A percentile compares a stretch with the other conserved stretches of the same genome.
Conservation (phyloP, 306 rosid genomes). For the Lagenaria siceraria region DNA sequence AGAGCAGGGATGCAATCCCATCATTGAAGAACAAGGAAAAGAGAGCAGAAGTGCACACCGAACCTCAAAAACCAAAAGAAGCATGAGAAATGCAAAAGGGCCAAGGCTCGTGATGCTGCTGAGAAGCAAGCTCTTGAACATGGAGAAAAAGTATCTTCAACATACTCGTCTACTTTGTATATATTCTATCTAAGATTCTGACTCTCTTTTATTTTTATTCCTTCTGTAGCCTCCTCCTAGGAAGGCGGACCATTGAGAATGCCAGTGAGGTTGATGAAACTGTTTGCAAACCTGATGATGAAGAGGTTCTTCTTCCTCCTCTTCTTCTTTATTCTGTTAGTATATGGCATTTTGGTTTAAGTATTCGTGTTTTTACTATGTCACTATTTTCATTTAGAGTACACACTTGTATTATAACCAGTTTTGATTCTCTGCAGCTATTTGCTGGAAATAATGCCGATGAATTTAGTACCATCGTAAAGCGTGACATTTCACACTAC, state of each 20-base stretch:
- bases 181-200: no score
- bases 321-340: not conserved
- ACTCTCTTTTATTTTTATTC: not conserved
- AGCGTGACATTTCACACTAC: constrained; percentile 37
- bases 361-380: no score
- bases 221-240: constrained; percentile 45
- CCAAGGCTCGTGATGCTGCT: no score
- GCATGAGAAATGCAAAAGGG: no score
- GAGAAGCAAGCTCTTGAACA: no score
- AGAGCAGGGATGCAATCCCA: no score
- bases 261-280: constrained; percentile 80
- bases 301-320: constrained; percentile 51
- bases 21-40: no score
- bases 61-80: no score
- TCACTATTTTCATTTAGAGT: not conserved
- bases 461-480: constrained; percentile 59
- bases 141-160: no score
- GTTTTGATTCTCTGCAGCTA: constrained; percentile 34
- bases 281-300: constrained; percentile 70
- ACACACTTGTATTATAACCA: no score
- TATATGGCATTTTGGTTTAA: not conserved
- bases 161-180: no score
- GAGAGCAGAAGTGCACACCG: no score
- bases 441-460: constrained; percentile 80
- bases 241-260: constrained; percentile 67